Base-by-base conservation (phyloP, 2,329 filamentous ascomycete species). In the Aspergillus sergii region DNA sequence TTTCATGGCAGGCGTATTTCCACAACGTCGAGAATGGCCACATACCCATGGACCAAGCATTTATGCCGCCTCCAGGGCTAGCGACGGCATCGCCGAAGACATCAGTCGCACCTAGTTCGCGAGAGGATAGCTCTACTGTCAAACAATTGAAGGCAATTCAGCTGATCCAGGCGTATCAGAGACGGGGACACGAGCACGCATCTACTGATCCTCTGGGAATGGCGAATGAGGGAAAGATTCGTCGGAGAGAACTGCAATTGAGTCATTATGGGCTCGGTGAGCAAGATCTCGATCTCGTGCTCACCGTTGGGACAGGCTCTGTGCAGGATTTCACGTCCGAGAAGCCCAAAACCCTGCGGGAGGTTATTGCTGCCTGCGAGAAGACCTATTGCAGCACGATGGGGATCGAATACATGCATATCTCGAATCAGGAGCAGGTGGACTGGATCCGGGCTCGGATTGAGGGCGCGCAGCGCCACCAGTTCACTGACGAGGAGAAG, bases 1-100 rank as follows among this genome's bases (percentile, higher is more conserved):
- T 96, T 72, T 98, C 95, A 78, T 99, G 95, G 95, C 94, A 97
- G 83, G 90, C 95, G 77, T 99, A 99, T 87, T 99, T 99, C 87
- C 92, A 90, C 83, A 99, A 99, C 83, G 97, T 99, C 91, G 95
- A 99, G 85, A 91, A 88, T 70, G 95, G 95, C 79, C 92, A 95
- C 75, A 97, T 98, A 16, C 46, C 46, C 23, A 50, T 30, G 30
- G 30, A 16, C 21, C 32, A 58, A 28, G 30, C 43, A 32, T 58
- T 45, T 8, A 30, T 50, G 46, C 28, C 41, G 93, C 94, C 89
- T 91, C 61, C 86, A 86, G 67, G 41, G 11, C 56, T 58, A 16
- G 41, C 21, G 16, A 43, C 41, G 9, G 41, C n/a, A 26, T 28
- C 43, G 2, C 19, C 14, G 12, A n/a, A 14, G 6, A 5, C 14